Base-by-base conservation (phyloP, 208 protist species). In the Acanthamoeba comandoni region DNA sequence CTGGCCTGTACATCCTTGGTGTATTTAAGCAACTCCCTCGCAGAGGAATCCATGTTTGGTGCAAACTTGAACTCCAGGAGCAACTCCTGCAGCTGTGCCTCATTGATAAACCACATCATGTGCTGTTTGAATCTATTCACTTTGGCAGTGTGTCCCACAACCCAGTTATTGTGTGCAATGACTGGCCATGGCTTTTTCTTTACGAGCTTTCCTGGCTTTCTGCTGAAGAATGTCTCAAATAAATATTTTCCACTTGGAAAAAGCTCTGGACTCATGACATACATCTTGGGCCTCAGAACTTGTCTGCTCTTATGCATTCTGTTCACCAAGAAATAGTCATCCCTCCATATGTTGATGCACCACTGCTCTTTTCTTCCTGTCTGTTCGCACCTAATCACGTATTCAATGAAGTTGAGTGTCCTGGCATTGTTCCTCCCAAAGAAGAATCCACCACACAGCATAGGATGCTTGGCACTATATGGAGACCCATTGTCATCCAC, bases 141-240 rank as follows among this genome's bases (percentile, higher is more conserved):
- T 26, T 77, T 77, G 17, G n/a, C 22, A 9, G 49, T 24, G 35
- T 77, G 39, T 39, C 69, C 69, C 43, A 77, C 69, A 26, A 77
- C 53, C 69, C 69, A 77, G 69, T 77, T 77, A 51, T 77, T 77
- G 69, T 77, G 69, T 2, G 53, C 69, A 13, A 77, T 19, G 69
- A 57, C 49, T 11, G 69, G 69, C 9, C 53, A 39, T 8, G n/a
- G 29, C 69, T 24, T 77, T 9, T 57, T 31, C 69, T 77, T 77
- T 22, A 24, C 17, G n/a, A 48, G 9, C 13, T 53, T 15, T 24
- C 69, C 69, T n/a, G 24, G 43, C 2, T 52, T 77, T 5, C 22
- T 48, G 35, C 35, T 48, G 43, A 39, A 77, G 31, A 77, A 77
- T 51, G 9, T 52, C 43, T 52, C 19, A 26, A 77, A 77, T 39